Conservation (phyloP, 306 rosid genomes). For the Prosopis cineraria region DNA sequence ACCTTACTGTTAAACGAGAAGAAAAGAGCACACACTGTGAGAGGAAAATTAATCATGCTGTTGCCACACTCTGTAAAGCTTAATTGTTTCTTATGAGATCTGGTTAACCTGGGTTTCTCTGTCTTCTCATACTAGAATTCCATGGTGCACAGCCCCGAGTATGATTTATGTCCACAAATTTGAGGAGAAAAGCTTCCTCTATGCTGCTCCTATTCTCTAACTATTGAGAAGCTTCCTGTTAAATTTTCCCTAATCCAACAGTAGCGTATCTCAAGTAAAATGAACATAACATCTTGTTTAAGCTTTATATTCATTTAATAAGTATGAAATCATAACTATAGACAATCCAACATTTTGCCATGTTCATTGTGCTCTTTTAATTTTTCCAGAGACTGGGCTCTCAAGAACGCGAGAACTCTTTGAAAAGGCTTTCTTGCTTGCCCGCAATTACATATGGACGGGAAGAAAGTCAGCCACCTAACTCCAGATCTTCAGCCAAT, state of each 20-base stretch:
- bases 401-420: conserved; percentile 79
- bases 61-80: background rate
- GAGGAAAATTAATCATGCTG: background rate
- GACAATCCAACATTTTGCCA: conserved; percentile 16
- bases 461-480: conserved; percentile 76
- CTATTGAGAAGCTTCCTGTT: conserved; percentile 9
- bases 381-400: conserved; percentile 67
- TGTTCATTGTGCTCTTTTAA: conserved; percentile 35
- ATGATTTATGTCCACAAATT: conserved; percentile 13
- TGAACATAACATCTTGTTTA: background rate
- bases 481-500: conserved; percentile 75
- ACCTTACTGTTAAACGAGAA: conserved; percentile 2
- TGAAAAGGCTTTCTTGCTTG: conserved; percentile 62
- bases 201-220: background rate
- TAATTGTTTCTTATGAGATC: background rate
- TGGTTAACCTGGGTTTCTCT: background rate
- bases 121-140: background rate
- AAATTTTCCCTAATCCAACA: conserved; percentile 14
- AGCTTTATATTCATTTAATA: background rate
- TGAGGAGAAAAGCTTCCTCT: background rate
- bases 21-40: background rate
- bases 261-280: background rate
- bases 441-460: conserved; percentile 58
- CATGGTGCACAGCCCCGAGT: conserved; percentile 3
- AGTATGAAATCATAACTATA: conserved; percentile 2